These are phyloP conservation scores for Sphagnum contortum DNA, from an alignment of 225 moss, liverwort and hornwort genomes.

Conservation along the genomic window DNA sequence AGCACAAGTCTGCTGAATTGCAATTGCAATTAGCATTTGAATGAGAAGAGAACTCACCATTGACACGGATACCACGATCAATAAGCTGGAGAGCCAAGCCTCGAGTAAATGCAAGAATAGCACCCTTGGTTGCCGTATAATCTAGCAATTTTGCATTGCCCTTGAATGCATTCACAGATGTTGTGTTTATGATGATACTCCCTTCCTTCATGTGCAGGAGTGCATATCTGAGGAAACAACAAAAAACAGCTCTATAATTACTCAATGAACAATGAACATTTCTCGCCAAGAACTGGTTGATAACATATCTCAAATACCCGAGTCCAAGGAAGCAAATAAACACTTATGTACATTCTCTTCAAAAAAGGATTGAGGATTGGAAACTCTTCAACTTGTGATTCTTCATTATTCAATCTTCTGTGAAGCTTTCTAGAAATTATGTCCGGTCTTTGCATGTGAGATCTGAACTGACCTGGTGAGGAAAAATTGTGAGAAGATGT, in stretches of 20 bases:
- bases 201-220: constrained; percentile 78
- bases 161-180: constrained; percentile 77
- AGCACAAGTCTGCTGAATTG: too few relatives aligned
- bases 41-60: constrained; percentile 27
- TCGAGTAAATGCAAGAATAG: constrained; percentile 67
- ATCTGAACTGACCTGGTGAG: constrained; percentile 29
- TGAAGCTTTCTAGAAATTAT: too few relatives aligned
- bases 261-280: background rate
- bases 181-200: constrained; percentile 56
- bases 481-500: constrained; percentile 69
- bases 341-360: too few relatives aligned
- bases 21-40: too few relatives aligned
- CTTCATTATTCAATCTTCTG: too few relatives aligned
- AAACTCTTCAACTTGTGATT: too few relatives aligned
- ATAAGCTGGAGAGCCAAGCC: constrained; percentile 68
- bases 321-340: too few relatives aligned
- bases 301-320: too few relatives aligned
- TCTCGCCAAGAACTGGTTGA: too few relatives aligned
- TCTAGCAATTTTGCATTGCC: constrained; percentile 63
- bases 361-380: too few relatives aligned
- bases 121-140: constrained; percentile 88
- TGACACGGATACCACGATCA: constrained; percentile 75
- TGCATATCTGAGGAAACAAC: constrained; percentile 27
- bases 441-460: too few relatives aligned
- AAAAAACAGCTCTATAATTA: background rate